phyloP scores from a whole-genome alignment of 371 early-diverging fungal genomes.

The Apophysomyces ossiformis region DNA sequence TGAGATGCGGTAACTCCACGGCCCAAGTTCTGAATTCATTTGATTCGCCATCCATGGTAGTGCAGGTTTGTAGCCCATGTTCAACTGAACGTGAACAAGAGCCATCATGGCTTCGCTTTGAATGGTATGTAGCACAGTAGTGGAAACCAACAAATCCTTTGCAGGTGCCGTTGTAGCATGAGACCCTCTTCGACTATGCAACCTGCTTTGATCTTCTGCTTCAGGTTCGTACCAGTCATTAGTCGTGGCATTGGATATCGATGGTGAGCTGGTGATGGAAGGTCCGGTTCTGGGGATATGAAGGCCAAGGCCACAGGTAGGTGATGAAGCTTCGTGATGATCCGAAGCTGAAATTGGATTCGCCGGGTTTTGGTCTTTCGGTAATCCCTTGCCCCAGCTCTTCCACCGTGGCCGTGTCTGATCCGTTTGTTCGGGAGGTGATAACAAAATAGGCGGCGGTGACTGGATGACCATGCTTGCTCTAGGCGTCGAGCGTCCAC shows the following conservation, averaged over 20 bases:
- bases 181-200: slow-evolving; percentile 14
- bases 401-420: slow-evolving; percentile 21
- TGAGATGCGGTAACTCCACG: slow-evolving; percentile 36
- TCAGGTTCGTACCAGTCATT: slow-evolving; percentile 10
- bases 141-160: slow-evolving; percentile 12
- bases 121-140: slow-evolving; percentile 25
- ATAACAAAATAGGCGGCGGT: not conserved
- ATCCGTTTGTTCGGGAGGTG: not conserved
- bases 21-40: slow-evolving; percentile 23
- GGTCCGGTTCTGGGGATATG: slow-evolving; percentile 29
- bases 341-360: not conserved
- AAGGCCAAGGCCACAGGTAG: slow-evolving; percentile 35
- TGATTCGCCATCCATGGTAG: slow-evolving; percentile 38
- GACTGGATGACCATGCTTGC: not conserved
- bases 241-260: slow-evolving; percentile 14
- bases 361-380: not conserved
- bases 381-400: slow-evolving; percentile 28
- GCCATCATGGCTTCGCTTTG: slow-evolving; percentile 41
- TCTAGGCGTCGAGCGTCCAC: slow-evolving; percentile 9
- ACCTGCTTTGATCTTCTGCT: slow-evolving; percentile 14
- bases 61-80: slow-evolving; percentile 39
- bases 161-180: not conserved
- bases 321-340: slow-evolving; percentile 7
- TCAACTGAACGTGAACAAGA: slow-evolving; percentile 33
- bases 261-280: slow-evolving; percentile 23